Conservation (phyloP, 768 basidiomycete genomes). For the Termitomyces sp. region DNA sequence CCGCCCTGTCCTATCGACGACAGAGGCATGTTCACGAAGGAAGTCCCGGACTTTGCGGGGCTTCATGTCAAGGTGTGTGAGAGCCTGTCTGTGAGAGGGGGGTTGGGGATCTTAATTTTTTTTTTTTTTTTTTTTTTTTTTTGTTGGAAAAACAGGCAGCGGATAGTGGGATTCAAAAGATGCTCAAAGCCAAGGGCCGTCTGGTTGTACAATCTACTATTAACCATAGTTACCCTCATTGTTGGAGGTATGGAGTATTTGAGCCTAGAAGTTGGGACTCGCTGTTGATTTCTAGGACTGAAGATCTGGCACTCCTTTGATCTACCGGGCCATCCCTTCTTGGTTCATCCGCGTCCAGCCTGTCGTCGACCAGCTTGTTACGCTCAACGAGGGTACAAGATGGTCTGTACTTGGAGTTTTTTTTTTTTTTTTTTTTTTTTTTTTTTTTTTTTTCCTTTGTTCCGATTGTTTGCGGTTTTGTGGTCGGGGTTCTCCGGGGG, state of each 20-base stretch:
- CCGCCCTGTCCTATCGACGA: slow-evolving; percentile 97
- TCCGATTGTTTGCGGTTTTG: no score
- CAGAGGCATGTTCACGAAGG: slow-evolving; percentile 76
- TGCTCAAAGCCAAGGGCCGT: slow-evolving; percentile 79
- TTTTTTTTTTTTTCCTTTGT: no score
- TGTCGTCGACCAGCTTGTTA: slow-evolving; percentile 80
- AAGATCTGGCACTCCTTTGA: slow-evolving; percentile 91
- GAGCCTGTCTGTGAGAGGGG: neutral
- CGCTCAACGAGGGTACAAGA: slow-evolving; percentile 84
- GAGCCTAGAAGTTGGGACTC: neutral
- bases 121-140: neutral
- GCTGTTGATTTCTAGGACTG: neutral
- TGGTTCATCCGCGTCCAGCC: slow-evolving; percentile 94
- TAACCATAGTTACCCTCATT: slow-evolving; percentile 93
- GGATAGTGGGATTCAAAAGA: slow-evolving; percentile 91
- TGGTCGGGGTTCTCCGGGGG: no score
- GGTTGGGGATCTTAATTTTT: neutral
- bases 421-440: no score
- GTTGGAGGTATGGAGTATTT: slow-evolving; percentile 69
- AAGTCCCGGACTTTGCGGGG: slow-evolving; percentile 87
- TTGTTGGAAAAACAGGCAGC: slow-evolving; percentile 53
- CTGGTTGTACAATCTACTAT: slow-evolving; percentile 84
- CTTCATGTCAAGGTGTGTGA: slow-evolving; percentile 76
- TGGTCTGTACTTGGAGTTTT: slow-evolving; percentile 48
- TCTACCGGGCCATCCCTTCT: slow-evolving; percentile 92